Evolutionary conservation across 306 rosid species (phyloP).

Genomic region (Vicia sativa): DNA sequence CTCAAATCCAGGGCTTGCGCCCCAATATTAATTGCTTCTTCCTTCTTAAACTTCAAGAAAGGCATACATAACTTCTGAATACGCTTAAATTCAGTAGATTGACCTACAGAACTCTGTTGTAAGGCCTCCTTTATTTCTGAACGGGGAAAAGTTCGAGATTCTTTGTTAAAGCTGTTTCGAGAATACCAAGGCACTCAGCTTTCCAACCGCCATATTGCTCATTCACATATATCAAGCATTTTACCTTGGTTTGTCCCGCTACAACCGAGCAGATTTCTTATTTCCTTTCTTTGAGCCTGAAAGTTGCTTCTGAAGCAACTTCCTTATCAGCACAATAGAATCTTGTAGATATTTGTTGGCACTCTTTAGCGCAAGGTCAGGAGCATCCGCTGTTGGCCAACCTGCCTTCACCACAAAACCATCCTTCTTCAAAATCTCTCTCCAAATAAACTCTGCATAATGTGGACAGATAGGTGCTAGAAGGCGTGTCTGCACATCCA

Average conservation of each 20-base stretch:
- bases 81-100: constrained; percentile 59
- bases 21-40: constrained; percentile 70
- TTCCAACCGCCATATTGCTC: constrained; percentile 88
- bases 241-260: constrained; percentile 50
- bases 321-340: constrained; percentile 76
- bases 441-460: constrained; percentile 87
- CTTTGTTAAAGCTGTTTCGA: constrained; percentile 54
- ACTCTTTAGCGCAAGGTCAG: constrained; percentile 71
- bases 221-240: constrained; percentile 71
- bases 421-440: constrained; percentile 74
- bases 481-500: constrained; percentile 94
- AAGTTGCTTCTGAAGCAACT: constrained; percentile 84
- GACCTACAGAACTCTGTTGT: constrained; percentile 61
- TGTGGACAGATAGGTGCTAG: constrained; percentile 91
- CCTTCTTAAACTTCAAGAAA: constrained; percentile 82
- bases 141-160: constrained; percentile 53
- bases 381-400: constrained; percentile 80
- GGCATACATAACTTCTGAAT: constrained; percentile 84
- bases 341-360: constrained; percentile 88
- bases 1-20: constrained; percentile 72
- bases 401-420: constrained; percentile 88
- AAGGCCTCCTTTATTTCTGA: constrained; percentile 64
- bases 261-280: constrained; percentile 61
- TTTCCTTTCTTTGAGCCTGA: constrained; percentile 69
- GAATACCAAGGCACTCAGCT: constrained; percentile 78